These are phyloP conservation scores for Quercus bicolor DNA, from an alignment of 306 rosid genomes.

Conservation along the genomic window DNA sequence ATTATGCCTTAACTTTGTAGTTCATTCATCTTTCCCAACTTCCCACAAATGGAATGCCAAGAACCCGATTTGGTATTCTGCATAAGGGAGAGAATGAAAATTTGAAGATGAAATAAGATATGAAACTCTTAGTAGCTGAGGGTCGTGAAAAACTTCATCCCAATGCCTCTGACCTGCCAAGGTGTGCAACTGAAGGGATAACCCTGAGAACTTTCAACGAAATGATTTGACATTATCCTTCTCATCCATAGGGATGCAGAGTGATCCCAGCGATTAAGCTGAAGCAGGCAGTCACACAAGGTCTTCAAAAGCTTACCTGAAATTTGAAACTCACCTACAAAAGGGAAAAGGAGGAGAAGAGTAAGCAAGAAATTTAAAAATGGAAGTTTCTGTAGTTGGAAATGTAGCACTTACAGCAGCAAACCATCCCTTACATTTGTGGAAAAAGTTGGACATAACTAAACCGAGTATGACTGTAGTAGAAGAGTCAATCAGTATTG, in stretches of 20 bases:
- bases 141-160: not conserved
- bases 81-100: not conserved
- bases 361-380: not conserved
- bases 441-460: not conserved
- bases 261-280: not conserved
- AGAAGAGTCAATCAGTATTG: not conserved
- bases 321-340: not conserved
- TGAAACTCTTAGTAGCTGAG: not conserved
- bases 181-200: not conserved
- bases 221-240: not conserved
- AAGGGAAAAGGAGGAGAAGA: not conserved
- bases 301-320: not conserved
- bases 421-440: not conserved
- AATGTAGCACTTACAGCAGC: not conserved
- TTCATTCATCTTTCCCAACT: not conserved
- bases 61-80: not conserved
- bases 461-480: not conserved
- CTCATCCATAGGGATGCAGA: not conserved
- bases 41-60: not conserved
- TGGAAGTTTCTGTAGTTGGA: not conserved
- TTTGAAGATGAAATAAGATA: not conserved
- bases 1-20: not conserved
- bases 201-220: not conserved
- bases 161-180: not conserved
- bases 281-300: not conserved